Evolutionary conservation across 1,284 basidiomycete genomes (phyloP).

Genomic region (Golubevia sp.): DNA sequence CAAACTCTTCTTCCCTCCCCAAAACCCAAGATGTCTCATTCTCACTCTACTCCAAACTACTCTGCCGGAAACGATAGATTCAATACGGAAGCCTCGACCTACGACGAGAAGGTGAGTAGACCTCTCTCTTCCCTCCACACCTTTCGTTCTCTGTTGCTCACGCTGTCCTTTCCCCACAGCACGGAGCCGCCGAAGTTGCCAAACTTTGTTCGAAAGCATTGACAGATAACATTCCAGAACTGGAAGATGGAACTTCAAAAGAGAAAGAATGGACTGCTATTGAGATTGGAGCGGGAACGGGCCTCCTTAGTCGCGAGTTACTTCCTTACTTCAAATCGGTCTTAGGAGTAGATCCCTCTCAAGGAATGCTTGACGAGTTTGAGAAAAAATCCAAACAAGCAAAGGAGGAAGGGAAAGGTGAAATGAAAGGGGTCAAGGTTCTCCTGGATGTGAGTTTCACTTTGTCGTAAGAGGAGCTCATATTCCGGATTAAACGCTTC

Average conservation of each 20-base stretch:
- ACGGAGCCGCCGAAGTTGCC: not conserved
- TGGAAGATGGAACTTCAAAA: not conserved
- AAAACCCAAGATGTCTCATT: not conserved
- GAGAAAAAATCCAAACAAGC: too few relatives aligned
- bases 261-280: constrained; percentile 2
- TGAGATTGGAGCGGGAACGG: constrained; percentile 15
- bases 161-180: constrained; percentile 8
- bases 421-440: too few relatives aligned
- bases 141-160: constrained; percentile 6
- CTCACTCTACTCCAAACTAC: constrained; percentile 17
- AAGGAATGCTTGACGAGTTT: too few relatives aligned
- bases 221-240: not conserved
- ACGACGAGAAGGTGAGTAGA: constrained; percentile 21
- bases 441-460: too few relatives aligned
- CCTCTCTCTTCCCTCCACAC: constrained; percentile 12
- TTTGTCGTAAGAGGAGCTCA: too few relatives aligned
- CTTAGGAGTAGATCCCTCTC: too few relatives aligned
- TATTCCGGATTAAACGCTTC: too few relatives aligned
- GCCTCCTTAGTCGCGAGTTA: too few relatives aligned
- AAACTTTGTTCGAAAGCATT: not conserved
- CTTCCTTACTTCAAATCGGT: too few relatives aligned
- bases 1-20: too few relatives aligned
- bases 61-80: constrained; percentile 28
- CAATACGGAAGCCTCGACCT: constrained; percentile 20
- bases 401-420: too few relatives aligned